phyloP scores from a whole-genome alignment of 129 eudicot genomes.

The Cynara cardunculus region DNA sequence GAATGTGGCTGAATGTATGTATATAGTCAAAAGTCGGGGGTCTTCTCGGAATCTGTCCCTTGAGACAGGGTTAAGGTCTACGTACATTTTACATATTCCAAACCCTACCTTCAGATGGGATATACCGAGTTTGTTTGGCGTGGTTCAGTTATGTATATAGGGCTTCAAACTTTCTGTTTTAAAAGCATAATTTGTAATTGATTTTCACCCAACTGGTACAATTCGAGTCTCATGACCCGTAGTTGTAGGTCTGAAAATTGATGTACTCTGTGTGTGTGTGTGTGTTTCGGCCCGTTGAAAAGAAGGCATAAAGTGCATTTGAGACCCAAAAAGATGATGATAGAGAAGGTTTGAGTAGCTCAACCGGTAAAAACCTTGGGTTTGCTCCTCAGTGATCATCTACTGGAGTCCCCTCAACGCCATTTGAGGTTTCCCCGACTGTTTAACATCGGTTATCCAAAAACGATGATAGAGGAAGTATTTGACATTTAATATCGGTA shows the following conservation, averaged over 20 bases:
- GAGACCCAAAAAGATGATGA: not conserved
- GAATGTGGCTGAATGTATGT: constrained; percentile 22
- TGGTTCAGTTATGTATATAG: not conserved
- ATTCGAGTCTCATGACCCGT: not conserved
- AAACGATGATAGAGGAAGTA: too few species aligned
- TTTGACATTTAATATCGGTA: too few species aligned
- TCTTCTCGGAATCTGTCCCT: not conserved
- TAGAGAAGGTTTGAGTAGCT: too few species aligned
- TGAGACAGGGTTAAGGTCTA: not conserved
- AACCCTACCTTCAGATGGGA: not conserved
- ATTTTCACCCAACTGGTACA: not conserved
- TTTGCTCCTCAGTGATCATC: too few species aligned
- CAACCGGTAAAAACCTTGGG: too few species aligned
- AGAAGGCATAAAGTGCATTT: not conserved
- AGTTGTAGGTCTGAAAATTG: not conserved
- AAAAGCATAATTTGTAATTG: constrained; percentile 14
- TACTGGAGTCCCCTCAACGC: too few species aligned
- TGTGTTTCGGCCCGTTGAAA: not conserved
- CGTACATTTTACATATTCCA: not conserved
- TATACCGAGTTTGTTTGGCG: not conserved
- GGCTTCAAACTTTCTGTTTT: not conserved
- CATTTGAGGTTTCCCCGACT: too few species aligned
- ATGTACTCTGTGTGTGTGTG: not conserved
- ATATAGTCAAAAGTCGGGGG: not conserved
- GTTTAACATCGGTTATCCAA: too few species aligned